Percentiles rank a stretch among this genome's conserved stretches.
These are phyloP conservation scores for Eucalyptus marginata DNA, from an alignment of 345 rosid genomes.

Conservation along the genomic window DNA sequence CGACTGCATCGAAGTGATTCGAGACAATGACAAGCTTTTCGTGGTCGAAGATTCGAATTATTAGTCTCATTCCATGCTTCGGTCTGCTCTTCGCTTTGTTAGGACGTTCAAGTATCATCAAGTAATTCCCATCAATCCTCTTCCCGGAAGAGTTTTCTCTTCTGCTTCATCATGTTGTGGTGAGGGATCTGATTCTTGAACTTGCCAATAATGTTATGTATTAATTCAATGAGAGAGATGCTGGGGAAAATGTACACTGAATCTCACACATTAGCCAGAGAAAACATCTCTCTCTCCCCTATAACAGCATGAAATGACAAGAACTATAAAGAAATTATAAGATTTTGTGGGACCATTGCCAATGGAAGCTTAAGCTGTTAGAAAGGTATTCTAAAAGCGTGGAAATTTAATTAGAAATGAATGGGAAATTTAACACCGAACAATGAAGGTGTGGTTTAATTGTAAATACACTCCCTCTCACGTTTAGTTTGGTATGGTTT, in stretches of 20 bases:
- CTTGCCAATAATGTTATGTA: not conserved
- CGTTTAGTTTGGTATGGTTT: too few species aligned
- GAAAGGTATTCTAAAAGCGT: too few species aligned
- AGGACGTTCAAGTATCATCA: not conserved
- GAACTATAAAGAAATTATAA: not conserved
- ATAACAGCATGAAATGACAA: not conserved
- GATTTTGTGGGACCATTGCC: too few species aligned
- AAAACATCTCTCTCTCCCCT: not conserved
- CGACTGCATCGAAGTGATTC: constrained; percentile 68
- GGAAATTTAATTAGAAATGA: too few species aligned
- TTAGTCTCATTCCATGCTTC: not conserved
- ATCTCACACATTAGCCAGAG: not conserved
- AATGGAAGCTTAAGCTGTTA: too few species aligned
- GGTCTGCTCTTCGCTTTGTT: not conserved
- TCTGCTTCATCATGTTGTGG: not conserved
- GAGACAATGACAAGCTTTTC: constrained; percentile 82
- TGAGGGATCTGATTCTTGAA: not conserved
- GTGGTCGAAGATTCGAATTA: constrained; percentile 27
- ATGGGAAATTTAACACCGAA: too few species aligned
- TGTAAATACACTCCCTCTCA: too few species aligned
- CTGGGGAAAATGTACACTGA: not conserved
- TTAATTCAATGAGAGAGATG: not conserved
- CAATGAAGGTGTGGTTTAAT: too few species aligned
- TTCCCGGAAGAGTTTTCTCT: not conserved
- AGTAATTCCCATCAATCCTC: not conserved